A percentile compares a stretch with the other conserved stretches of the same genome.
Conservation (phyloP, 192 early-diverging fungal species). For the Coemansia sp. region DNA sequence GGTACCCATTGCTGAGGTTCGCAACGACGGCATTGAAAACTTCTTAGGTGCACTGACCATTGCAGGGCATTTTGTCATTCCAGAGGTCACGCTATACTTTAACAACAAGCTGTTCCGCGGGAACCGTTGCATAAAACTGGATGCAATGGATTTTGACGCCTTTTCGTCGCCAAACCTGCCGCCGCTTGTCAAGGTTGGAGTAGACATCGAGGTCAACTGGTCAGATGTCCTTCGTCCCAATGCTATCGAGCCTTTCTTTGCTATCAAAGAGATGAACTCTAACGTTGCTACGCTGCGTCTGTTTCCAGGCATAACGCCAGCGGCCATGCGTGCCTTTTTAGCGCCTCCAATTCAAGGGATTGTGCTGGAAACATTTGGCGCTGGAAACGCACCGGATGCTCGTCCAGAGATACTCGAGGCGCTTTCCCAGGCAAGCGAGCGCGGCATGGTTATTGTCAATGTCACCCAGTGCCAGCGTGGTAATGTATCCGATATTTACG, state of each 20-base stretch:
- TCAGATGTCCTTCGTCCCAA: conserved; percentile 81
- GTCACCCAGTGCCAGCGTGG: conserved; percentile 85
- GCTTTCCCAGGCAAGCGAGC: conserved; percentile 81
- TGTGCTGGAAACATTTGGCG: conserved; percentile 95
- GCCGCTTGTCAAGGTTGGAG: conserved; percentile 93
- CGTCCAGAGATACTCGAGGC: conserved; percentile 82
- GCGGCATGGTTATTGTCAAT: conserved; percentile 96
- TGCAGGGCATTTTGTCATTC: conserved; percentile 97
- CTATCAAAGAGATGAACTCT: conserved; percentile 81
- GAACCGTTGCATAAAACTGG: conserved; percentile 79
- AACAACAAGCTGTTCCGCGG: conserved; percentile 91
- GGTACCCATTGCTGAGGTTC: conserved; percentile 94
- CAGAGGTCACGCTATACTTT: conserved; percentile 94
- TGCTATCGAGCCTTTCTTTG: conserved; percentile 77
- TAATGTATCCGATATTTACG: conserved; percentile 87
- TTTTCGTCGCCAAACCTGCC: conserved; percentile 86
- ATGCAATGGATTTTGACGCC: conserved; percentile 80
- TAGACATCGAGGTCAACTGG: conserved; percentile 95
- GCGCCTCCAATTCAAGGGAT: conserved; percentile 84
- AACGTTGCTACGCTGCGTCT: conserved; percentile 87
- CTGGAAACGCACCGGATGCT: conserved; percentile 93
- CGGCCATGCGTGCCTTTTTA: conserved; percentile 85
- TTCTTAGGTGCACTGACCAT: conserved; percentile 94
- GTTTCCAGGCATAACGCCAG: conserved; percentile 91
- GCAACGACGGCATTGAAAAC: conserved; percentile 98